Conservation (phyloP, 768 basidiomycete genomes). For the Kwoniella botswanensis region DNA sequence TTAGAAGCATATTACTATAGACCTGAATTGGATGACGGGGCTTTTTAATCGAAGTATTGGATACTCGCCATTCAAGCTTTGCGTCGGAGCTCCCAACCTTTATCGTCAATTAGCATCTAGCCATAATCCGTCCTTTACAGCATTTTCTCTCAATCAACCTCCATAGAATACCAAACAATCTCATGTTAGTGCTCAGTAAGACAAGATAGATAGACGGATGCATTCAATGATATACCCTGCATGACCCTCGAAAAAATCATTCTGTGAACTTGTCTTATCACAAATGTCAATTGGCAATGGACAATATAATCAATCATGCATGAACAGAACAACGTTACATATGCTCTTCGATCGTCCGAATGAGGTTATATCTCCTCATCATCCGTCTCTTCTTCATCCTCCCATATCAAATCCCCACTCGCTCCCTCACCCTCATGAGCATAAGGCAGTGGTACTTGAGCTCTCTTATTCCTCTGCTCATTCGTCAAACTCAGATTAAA, state of each 20-base stretch:
- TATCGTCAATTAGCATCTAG: too few species aligned
- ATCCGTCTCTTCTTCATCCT: constrained; percentile 46
- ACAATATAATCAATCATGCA: too few species aligned
- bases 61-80: background rate
- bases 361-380: constrained; percentile 39
- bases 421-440: constrained; percentile 72
- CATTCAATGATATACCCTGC: background rate
- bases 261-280: background rate
- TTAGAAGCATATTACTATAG: constrained; percentile 64
- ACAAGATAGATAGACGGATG: background rate
- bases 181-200: too few species aligned
- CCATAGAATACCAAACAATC: background rate
- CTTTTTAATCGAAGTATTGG: background rate
- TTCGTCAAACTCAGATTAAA: constrained; percentile 87
- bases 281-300: too few species aligned
- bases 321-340: too few species aligned
- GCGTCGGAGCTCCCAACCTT: too few species aligned
- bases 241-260: constrained; percentile 4
- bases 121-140: background rate
- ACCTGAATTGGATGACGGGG: constrained; percentile 10
- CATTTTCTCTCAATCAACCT: background rate
- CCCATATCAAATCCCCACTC: constrained; percentile 40
- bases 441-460: constrained; percentile 86
- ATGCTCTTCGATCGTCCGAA: background rate
- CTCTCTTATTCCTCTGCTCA: constrained; percentile 77